Evolutionary conservation across 2,329 filamentous ascomycete species (phyloP), one percentile per base, ranked within the genome.

Genomic region (Neocatenulostroma microsporum): DNA sequence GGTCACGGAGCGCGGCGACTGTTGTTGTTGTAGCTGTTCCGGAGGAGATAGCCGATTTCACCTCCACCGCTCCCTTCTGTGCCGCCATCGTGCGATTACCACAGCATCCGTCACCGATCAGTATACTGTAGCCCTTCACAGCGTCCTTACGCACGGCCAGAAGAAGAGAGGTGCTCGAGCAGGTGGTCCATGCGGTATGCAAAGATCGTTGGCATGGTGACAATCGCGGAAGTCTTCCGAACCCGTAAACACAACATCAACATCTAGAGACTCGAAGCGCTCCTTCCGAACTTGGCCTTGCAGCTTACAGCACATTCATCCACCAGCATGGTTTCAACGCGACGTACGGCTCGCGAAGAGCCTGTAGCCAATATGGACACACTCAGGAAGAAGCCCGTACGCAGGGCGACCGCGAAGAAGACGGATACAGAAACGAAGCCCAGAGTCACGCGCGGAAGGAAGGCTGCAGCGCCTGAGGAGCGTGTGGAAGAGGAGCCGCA

Each of bases 291-390:
- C 12, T 13, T 25, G 18, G n/a, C 10, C 24, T 12, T 7, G 7
- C 27, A 19, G 15, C 2, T 11, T 36, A 28, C 24, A n/a, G 13
- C 15, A 36, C 17, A 37, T 25, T 21, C 20, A 35, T 26, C 27
- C 24, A 29, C 31, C n/a, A 47, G 17, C 17, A 61, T 62, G 58
- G 57, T 60, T 25, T 55, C 57, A 13, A 62, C 58, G 37, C 42
- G 58, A 40, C 45, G 54, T 21, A 51, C 48, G 19, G 52, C 53
- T 44, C 46, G 48, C 3, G 52, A 43, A 2, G 42, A 39, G 13
- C 46, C 37, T 8, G 43, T 44, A 14, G 41, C 41, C n/a, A 46
- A 45, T 13, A 28, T 34, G 20, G 15, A 34, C 8, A 40, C 48
- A 7, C 40, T 60, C 20, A 46, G 49, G 25, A 60, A 61, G 47